Conservation (phyloP, 768 basidiomycete species). For the Trametes sanguinea region DNA sequence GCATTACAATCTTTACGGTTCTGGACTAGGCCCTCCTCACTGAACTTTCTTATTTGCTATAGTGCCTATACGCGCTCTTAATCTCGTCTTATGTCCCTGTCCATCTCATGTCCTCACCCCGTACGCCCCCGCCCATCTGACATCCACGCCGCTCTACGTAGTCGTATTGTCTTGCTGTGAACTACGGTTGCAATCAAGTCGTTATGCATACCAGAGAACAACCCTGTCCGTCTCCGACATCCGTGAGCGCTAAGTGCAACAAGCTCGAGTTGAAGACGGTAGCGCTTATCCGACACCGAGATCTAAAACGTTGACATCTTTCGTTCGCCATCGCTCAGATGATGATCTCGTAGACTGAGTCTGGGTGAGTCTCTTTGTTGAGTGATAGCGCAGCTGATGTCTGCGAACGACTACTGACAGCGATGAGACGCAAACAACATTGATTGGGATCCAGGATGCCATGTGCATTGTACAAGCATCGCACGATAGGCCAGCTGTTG, state of each 20-base stretch:
- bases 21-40: slow-evolving; percentile 14
- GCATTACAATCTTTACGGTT: slow-evolving; percentile 19
- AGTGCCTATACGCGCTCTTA: slow-evolving; percentile 20
- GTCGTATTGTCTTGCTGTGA: slow-evolving; percentile 13
- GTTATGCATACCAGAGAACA: slow-evolving; percentile 18
- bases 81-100: slow-evolving; percentile 7
- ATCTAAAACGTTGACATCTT: too few species aligned
- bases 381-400: not conserved
- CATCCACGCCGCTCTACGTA: slow-evolving; percentile 19
- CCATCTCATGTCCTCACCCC: slow-evolving; percentile 3
- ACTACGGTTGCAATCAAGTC: slow-evolving; percentile 18
- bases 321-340: not conserved
- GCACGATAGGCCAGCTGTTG: not conserved
- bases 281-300: too few species aligned
- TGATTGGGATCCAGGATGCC: too few species aligned
- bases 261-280: too few species aligned
- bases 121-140: slow-evolving; percentile 4
- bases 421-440: too few species aligned
- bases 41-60: slow-evolving; percentile 25
- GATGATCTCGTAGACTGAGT: not conserved
- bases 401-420: not conserved
- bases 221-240: too few species aligned
- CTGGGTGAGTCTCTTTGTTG: not conserved
- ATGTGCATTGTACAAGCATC: too few species aligned
- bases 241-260: too few species aligned